phyloP scores from a whole-genome alignment of 2,329 filamentous ascomycete species.

The Lachnellula cervina region DNA sequence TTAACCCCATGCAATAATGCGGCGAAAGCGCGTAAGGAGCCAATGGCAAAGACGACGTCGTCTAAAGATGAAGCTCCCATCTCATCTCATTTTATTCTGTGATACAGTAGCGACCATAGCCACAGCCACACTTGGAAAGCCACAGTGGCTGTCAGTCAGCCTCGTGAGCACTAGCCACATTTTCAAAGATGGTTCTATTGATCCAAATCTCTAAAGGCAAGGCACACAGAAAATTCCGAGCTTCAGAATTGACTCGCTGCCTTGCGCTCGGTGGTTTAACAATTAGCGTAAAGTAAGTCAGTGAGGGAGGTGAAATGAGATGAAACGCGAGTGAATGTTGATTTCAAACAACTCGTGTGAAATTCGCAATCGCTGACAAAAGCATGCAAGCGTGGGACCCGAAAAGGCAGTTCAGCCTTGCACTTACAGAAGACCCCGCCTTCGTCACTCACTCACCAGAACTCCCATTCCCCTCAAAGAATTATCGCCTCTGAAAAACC shows the following conservation, averaged over 20 bases:
- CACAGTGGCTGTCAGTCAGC: background rate
- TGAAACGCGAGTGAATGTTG: too few species aligned
- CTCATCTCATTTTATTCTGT: background rate
- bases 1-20: background rate
- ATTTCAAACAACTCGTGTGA: background rate
- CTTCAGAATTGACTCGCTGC: background rate
- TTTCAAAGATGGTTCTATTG: background rate
- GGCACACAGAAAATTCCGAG: background rate
- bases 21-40: background rate
- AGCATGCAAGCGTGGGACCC: background rate
- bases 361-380: conserved; percentile 2
- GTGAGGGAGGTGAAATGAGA: too few species aligned
- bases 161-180: background rate
- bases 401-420: background rate
- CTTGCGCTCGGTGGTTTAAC: background rate
- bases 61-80: background rate
- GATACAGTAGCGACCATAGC: background rate
- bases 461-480: background rate
- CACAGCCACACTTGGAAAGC: background rate
- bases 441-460: background rate
- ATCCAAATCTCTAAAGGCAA: too few species aligned
- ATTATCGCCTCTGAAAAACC: background rate
- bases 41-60: background rate
- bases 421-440: background rate
- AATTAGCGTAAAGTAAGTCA: background rate